A percentile compares a stretch with the other conserved stretches of the same genome.
Evolutionary conservation across 805 yeast species (phyloP).

Genomic region (Saccharomyces eubayanus): DNA sequence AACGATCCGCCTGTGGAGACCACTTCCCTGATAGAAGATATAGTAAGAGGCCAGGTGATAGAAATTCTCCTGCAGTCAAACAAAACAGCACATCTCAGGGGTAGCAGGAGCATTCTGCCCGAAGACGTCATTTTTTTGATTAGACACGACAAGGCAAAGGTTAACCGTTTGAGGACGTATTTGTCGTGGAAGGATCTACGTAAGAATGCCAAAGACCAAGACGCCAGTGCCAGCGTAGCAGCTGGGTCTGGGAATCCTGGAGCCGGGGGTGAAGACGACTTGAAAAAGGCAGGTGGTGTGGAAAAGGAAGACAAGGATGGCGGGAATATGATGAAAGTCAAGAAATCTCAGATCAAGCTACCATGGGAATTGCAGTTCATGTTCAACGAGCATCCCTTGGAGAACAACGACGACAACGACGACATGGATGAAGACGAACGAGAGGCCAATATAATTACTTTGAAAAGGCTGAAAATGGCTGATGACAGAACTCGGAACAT

Average conservation of each 20-base stretch:
- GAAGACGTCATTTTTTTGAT: constrained; percentile 91
- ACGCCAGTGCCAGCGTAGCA: constrained; percentile 50
- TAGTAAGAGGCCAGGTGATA: constrained; percentile 88
- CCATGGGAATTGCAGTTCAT: constrained; percentile 95
- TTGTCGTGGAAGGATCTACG: constrained; percentile 96
- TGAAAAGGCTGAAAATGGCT: constrained; percentile 81
- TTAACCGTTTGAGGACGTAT: constrained; percentile 81
- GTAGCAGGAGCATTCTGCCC: constrained; percentile 75
- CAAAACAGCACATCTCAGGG: constrained; percentile 67
- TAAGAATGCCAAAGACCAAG: constrained; percentile 65
- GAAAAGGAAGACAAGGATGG: constrained; percentile 36
- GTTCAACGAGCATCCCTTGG: constrained; percentile 85
- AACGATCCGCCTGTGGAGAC: constrained; percentile 91
- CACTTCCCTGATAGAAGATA: constrained; percentile 87
- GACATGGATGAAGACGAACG: constrained; percentile 80
- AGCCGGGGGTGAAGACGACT: constrained; percentile 33
- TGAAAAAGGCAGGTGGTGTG: constrained; percentile 12
- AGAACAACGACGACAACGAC: constrained; percentile 54
- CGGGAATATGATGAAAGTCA: constrained; percentile 43
- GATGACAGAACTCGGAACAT: constrained; percentile 88
- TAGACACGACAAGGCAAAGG: constrained; percentile 90
- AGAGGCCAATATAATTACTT: constrained; percentile 81
- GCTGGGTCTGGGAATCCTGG: constrained; percentile 43
- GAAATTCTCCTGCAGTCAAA: constrained; percentile 74
- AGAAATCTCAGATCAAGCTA: constrained; percentile 69